Evolutionary conservation across 208 protist species (phyloP).

Genomic region (Porcisia hertigi): DNA sequence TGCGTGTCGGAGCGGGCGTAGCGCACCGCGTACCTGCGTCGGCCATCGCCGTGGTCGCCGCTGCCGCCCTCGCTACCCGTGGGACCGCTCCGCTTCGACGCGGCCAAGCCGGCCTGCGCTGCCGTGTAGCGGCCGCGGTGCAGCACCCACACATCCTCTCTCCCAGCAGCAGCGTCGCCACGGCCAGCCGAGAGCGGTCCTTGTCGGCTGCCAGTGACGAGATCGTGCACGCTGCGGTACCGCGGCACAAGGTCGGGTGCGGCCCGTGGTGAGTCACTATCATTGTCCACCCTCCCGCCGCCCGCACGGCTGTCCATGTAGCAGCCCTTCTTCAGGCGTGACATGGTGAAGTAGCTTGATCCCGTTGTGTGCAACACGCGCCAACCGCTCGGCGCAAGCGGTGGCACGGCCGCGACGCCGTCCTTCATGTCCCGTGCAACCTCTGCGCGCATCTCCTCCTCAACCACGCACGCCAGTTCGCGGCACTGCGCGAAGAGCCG

Average conservation of each 20-base stretch:
- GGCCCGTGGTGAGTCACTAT: background rate
- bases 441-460: constrained; percentile 67
- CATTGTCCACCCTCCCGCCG: background rate
- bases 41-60: background rate
- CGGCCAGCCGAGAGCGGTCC: background rate
- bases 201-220: constrained; percentile 3
- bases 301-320: background rate
- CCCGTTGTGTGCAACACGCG: constrained; percentile 57
- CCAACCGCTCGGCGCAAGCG: constrained; percentile 72
- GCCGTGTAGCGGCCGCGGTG: constrained; percentile 4
- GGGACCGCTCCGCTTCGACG: background rate
- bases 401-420: constrained; percentile 69
- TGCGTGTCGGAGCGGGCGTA: constrained; percentile 43
- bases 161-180: background rate
- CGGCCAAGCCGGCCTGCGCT: background rate
- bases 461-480: constrained; percentile 24
- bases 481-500: constrained; percentile 19
- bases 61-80: background rate
- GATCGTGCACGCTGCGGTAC: constrained; percentile 70
- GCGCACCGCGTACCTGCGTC: background rate
- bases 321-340: constrained; percentile 3
- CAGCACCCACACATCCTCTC: constrained; percentile 12
- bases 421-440: constrained; percentile 66
- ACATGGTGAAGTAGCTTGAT: constrained; percentile 67
- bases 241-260: constrained; percentile 19